Evolutionary conservation across 148 eudicot species (phyloP).

Genomic region (Diospyros lotus): DNA sequence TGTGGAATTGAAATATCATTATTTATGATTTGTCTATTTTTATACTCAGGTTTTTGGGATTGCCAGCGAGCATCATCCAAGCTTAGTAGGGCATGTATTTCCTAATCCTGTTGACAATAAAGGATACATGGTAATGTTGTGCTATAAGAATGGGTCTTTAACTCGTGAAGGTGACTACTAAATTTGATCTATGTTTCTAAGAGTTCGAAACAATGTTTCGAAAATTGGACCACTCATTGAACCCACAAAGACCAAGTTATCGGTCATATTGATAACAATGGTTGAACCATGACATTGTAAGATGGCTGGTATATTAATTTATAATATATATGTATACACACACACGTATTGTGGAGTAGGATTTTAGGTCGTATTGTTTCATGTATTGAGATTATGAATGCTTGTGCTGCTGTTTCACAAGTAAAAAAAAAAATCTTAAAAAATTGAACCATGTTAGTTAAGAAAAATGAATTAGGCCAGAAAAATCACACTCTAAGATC

Average conservation of each 20-base stretch:
- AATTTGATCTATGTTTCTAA: neutral
- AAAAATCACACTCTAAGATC: neutral
- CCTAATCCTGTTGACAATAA: conserved; percentile 87
- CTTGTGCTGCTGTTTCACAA: neutral
- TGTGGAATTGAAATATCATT: too few relatives aligned
- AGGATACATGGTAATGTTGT: conserved; percentile 89
- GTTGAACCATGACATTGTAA: neutral
- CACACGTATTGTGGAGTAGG: neutral
- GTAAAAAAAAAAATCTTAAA: neutral
- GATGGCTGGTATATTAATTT: neutral
- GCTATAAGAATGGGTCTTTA: conserved; percentile 89
- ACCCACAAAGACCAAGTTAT: neutral
- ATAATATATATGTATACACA: neutral
- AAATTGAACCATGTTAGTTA: neutral
- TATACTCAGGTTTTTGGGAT: conserved; percentile 77
- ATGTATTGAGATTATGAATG: neutral
- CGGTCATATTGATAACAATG: neutral
- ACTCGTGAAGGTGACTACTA: conserved; percentile 74
- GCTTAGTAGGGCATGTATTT: conserved; percentile 86
- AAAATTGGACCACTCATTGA: neutral
- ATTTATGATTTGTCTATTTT: neutral
- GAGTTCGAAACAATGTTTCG: neutral
- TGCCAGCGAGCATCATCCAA: conserved; percentile 62
- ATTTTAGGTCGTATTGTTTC: neutral
- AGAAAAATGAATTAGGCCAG: neutral